Base-by-base conservation (phyloP, 768 basidiomycete species). In the Lanmaoa pseudosensibilis region DNA sequence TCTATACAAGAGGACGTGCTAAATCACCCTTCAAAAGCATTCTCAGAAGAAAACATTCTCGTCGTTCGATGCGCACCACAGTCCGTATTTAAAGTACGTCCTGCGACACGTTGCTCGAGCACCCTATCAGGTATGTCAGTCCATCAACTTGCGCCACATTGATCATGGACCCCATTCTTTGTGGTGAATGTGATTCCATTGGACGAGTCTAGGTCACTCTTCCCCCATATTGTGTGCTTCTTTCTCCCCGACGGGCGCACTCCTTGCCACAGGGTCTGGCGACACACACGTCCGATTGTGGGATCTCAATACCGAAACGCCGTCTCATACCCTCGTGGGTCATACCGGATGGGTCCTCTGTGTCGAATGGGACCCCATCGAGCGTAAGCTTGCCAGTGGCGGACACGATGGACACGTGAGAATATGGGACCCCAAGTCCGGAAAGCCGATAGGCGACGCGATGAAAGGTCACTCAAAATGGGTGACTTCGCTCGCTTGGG, bases 341-440 rank as follows among this genome's bases (percentile, higher is more conserved):
- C 97, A 99, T 67, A 85, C 86, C 62, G 95, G 94, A 1, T 98
- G 95, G 96, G 94, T 99, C 2, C 80, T 98, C 2, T 98, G 94
- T 63, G 91, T 94, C 5, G 97, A 98, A 67, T 99, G 96, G 95
- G 94, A 98, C 65, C 90, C 91, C 0, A 81, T 91, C 79, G 95
- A 98, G 68, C 77, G 94, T 43, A 88, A 86, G 64, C 75, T 98
- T 15, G 96, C 95, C 0, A 94, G 92, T 4, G 97, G 97, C 2
- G 94, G 94, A 0, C 89, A 98, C 67, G 95, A 99, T 71, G 91
- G 92, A 18, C 90, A 94, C 65, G 92, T 94, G 58, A 79, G 94
- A 49, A 72, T 98, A 56, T 99, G 96, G 97, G 90, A 97, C 64
- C 94, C 94, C 15, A 91, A 88, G 68, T 88, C 88, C 0, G 95